phyloP scores from a whole-genome alignment of 1,284 basidiomycete genomes.

The Hypsizygus ulmarius region DNA sequence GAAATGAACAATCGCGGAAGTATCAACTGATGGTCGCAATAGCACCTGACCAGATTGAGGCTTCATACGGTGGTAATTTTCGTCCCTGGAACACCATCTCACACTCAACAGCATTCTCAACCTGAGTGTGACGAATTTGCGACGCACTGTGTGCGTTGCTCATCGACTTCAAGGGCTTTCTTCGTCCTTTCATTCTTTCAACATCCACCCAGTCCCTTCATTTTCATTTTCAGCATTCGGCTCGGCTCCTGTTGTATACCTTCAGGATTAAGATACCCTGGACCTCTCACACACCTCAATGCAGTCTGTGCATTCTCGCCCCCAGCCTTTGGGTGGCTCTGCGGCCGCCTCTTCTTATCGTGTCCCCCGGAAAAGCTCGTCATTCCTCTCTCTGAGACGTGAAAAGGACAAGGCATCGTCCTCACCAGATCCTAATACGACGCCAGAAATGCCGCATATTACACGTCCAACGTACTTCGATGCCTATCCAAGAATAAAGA shows the following conservation, averaged over 20 bases:
- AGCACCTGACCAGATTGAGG: constrained; percentile 10
- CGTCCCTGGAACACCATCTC: background rate
- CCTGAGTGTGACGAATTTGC: background rate
- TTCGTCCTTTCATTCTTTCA: constrained; percentile 10
- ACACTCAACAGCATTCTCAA: background rate
- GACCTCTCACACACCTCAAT: constrained; percentile 21
- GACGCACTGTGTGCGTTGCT: constrained; percentile 1
- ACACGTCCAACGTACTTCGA: constrained; percentile 35
- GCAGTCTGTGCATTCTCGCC: constrained; percentile 36
- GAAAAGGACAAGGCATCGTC: constrained; percentile 45
- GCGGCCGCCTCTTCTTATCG: constrained; percentile 30
- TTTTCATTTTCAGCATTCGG: constrained; percentile 12
- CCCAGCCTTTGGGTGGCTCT: constrained; percentile 28
- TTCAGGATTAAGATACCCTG: background rate
- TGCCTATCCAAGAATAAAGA: constrained; percentile 29
- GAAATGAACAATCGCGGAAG: background rate
- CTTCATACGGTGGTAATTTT: constrained; percentile 6
- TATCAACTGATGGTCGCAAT: constrained; percentile 11
- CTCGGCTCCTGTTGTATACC: constrained; percentile 9
- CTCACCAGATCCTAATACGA: constrained; percentile 26
- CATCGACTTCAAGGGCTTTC: background rate
- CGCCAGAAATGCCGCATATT: constrained; percentile 24
- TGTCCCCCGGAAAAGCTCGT: constrained; percentile 48
- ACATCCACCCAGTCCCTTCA: constrained; percentile 9
- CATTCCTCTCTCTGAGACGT: constrained; percentile 52